Conservation (phyloP, 2,329 filamentous ascomycete genomes). For the Alternaria arbusti region DNA sequence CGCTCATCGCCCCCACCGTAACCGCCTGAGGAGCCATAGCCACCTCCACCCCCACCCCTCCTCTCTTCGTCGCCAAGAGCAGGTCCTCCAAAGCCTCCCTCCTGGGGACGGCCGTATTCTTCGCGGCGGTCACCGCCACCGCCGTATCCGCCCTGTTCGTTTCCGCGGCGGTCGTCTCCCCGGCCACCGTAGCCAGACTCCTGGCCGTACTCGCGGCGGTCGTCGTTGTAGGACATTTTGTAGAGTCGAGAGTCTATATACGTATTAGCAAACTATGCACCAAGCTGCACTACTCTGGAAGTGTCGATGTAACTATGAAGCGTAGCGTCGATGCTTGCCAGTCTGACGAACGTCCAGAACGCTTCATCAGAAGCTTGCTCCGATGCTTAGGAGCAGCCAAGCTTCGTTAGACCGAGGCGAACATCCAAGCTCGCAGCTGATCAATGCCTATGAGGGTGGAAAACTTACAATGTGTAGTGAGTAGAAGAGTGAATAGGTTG, state of each 20-base stretch:
- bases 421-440: neutral
- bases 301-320: neutral
- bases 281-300: neutral
- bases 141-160: constrained; percentile 19
- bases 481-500: neutral
- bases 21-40: constrained; percentile 9
- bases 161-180: constrained; percentile 20
- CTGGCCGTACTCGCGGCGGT: constrained; percentile 19
- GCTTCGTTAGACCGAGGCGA: neutral
- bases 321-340: neutral
- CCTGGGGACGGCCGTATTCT: constrained; percentile 23
- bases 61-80: constrained; percentile 14
- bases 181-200: constrained; percentile 19
- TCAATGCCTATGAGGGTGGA: neutral
- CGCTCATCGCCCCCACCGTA: constrained; percentile 13
- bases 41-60: constrained; percentile 6
- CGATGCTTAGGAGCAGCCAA: neutral
- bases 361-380: neutral
- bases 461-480: neutral
- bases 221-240: constrained; percentile 37
- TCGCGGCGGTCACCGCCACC: constrained; percentile 24
- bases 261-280: neutral
- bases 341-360: neutral
- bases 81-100: constrained; percentile 18
- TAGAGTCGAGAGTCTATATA: neutral